A percentile compares a stretch with the other conserved stretches of the same genome.
Evolutionary conservation across 768 basidiomycete species (phyloP).

Genomic region (Paxillus rubicundulus): DNA sequence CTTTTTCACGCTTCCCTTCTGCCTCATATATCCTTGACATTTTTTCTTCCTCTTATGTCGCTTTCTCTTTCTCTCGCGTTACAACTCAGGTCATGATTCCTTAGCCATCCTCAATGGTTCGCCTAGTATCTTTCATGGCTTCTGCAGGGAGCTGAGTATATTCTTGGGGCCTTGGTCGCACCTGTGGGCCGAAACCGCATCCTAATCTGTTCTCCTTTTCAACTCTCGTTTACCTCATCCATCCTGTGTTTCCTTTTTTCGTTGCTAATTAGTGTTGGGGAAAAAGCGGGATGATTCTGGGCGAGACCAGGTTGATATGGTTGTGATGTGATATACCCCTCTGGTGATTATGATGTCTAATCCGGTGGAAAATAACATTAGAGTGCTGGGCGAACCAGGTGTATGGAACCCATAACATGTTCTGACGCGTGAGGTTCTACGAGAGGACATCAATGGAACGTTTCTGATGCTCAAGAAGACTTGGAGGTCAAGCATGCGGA

Average conservation of each 20-base stretch:
- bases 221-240: neutral
- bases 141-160: constrained; percentile 27
- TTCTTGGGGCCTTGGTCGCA: constrained; percentile 22
- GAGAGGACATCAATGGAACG: neutral
- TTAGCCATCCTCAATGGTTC: constrained; percentile 25
- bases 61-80: constrained; percentile 16
- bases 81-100: constrained; percentile 24
- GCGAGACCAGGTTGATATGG: constrained; percentile 27
- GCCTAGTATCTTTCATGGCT: constrained; percentile 17
- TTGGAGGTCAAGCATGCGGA: neutral
- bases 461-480: neutral
- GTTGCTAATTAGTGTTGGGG: constrained; percentile 27
- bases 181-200: constrained; percentile 25
- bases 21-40: constrained; percentile 37
- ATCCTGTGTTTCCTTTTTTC: neutral
- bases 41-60: constrained; percentile 23
- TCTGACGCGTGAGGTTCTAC: constrained; percentile 7
- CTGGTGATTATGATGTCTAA: constrained; percentile 26
- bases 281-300: neutral
- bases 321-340: constrained; percentile 17
- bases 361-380: constrained; percentile 10
- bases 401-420: constrained; percentile 8
- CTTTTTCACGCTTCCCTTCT: constrained; percentile 28
- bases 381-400: constrained; percentile 13
- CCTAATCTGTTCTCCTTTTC: constrained; percentile 19